A percentile compares a stretch with the other conserved stretches of the same genome.
phyloP scores from a whole-genome alignment of 257 asterid genomes.

The Solanum microdontum region DNA sequence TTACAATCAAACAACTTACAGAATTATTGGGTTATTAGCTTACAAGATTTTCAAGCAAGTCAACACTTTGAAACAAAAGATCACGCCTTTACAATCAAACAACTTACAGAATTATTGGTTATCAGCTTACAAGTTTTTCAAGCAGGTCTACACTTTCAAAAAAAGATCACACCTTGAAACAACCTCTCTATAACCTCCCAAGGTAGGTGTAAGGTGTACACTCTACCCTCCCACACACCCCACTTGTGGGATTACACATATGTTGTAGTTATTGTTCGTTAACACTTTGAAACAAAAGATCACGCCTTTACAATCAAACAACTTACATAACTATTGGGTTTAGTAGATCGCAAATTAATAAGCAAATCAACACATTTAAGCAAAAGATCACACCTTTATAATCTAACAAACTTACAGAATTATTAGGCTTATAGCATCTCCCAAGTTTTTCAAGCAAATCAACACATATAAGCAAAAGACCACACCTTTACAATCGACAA shows the following conservation, averaged over 20 bases:
- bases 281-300: not conserved
- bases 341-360: not conserved
- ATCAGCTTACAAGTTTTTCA: not conserved
- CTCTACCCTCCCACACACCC: not conserved
- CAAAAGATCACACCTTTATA: not conserved
- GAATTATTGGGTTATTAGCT: not conserved
- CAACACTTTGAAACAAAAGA: not conserved
- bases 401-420: not conserved
- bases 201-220: not conserved
- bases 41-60: not conserved
- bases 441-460: not conserved
- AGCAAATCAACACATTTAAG: not conserved
- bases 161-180: not conserved
- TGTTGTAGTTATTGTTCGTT: not conserved
- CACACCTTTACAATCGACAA: not conserved
- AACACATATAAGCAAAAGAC: not conserved
- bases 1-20: not conserved
- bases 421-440: not conserved
- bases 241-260: not conserved
- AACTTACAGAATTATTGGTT: not conserved
- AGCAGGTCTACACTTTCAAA: not conserved
- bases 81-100: not conserved
- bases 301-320: not conserved
- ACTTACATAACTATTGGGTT: not conserved
- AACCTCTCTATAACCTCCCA: not conserved